These are phyloP conservation scores for Pestalotiopsis sp. DNA, from an alignment of 2,329 filamentous ascomycete species.

Conservation along the genomic window DNA sequence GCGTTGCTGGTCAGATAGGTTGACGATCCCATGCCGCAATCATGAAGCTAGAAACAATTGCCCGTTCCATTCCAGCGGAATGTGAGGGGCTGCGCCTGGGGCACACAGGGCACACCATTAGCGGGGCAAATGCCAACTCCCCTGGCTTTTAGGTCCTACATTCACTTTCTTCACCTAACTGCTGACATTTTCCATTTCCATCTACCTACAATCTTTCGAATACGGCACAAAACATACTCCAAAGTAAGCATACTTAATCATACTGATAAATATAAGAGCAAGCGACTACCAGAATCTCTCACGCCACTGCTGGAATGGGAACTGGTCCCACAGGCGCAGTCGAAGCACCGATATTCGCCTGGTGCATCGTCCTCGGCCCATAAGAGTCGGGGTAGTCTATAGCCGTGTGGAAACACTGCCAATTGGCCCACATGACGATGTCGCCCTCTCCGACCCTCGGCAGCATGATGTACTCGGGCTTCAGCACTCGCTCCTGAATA, in stretches of 20 bases:
- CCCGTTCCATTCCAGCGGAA: background rate
- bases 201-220: background rate
- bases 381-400: slow-evolving; percentile 42
- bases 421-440: slow-evolving; percentile 45
- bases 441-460: slow-evolving; percentile 41
- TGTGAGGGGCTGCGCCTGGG: background rate
- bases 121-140: background rate
- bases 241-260: background rate
- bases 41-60: background rate
- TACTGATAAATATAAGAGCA: background rate
- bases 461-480: slow-evolving; percentile 42
- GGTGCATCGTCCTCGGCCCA: slow-evolving; percentile 44
- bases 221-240: background rate
- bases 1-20: background rate
- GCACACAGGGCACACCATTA: background rate
- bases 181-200: background rate
- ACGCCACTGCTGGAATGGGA: slow-evolving; percentile 15
- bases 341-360: slow-evolving; percentile 41
- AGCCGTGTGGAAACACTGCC: slow-evolving; percentile 40
- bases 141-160: background rate
- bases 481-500: slow-evolving; percentile 39
- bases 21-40: background rate
- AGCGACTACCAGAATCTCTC: background rate
- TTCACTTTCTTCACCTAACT: background rate
- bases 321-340: slow-evolving; percentile 18